Conservation (phyloP, 495 filamentous ascomycete species). For the Rusavskia elegans region DNA sequence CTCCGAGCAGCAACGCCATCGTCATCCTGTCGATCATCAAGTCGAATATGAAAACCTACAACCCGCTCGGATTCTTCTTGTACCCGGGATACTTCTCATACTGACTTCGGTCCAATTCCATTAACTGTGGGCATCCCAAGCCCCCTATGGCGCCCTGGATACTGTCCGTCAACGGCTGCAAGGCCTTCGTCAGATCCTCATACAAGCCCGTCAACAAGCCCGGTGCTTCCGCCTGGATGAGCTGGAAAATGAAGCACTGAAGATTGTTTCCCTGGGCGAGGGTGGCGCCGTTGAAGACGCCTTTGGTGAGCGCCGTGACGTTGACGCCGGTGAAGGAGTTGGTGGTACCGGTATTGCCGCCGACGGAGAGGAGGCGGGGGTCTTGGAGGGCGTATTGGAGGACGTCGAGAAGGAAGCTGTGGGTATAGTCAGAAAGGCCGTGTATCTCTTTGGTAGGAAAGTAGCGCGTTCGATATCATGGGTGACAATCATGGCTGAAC, state of each 20-base stretch:
- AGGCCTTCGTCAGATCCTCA: slow-evolving; percentile 18
- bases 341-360: slow-evolving; percentile 39
- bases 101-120: slow-evolving; percentile 11
- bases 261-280: slow-evolving; percentile 31
- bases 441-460: slow-evolving; percentile 2
- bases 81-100: slow-evolving; percentile 16
- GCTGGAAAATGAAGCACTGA: slow-evolving; percentile 29
- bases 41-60: too few relatives aligned
- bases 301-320: slow-evolving; percentile 30
- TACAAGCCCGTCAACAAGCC: slow-evolving; percentile 24
- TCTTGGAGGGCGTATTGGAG: slow-evolving; percentile 15
- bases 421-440: slow-evolving; percentile 15
- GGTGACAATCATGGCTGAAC: slow-evolving; percentile 5
- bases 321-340: slow-evolving; percentile 42
- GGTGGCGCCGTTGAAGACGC: slow-evolving; percentile 26
- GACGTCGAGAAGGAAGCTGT: slow-evolving; percentile 25
- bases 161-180: slow-evolving; percentile 13
- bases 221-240: slow-evolving; percentile 25
- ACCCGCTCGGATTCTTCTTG: background rate
- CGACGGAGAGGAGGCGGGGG: slow-evolving; percentile 23
- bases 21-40: too few relatives aligned
- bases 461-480: background rate
- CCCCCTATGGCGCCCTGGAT: slow-evolving; percentile 5
- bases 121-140: slow-evolving; percentile 16
- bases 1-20: too few relatives aligned